Conservation (phyloP, 2,329 filamentous ascomycete species). For the Zymoseptoria passerinii region DNA sequence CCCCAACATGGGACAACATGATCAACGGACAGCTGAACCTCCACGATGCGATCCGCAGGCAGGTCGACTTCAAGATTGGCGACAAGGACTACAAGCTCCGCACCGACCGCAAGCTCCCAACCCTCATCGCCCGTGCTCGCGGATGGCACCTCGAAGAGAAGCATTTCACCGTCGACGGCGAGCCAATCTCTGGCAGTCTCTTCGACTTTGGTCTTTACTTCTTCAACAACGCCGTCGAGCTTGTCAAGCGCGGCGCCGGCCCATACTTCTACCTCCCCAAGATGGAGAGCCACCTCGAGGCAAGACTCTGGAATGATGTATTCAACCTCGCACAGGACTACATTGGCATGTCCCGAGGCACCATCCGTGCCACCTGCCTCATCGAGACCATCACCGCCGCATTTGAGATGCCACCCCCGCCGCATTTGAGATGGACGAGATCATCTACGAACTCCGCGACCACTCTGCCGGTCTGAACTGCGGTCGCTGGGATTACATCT, state of each 20-base stretch:
- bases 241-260: slow-evolving; percentile 72
- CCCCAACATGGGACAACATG: slow-evolving; percentile 99
- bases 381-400: slow-evolving; percentile 97
- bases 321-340: slow-evolving; percentile 96
- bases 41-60: slow-evolving; percentile 86
- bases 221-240: slow-evolving; percentile 86
- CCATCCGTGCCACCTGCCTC: slow-evolving; percentile 86
- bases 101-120: slow-evolving; percentile 77
- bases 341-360: slow-evolving; percentile 80
- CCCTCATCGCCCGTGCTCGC: slow-evolving; percentile 85
- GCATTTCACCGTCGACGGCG: slow-evolving; percentile 90
- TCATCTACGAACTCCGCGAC: slow-evolving; percentile 97
- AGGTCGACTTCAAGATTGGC: slow-evolving; percentile 94
- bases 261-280: slow-evolving; percentile 98
- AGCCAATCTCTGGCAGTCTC: slow-evolving; percentile 82
- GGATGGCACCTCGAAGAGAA: slow-evolving; percentile 99
- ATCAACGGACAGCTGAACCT: slow-evolving; percentile 96
- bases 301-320: slow-evolving; percentile 93
- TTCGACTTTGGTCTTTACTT: slow-evolving; percentile 99
- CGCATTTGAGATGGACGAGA: slow-evolving; percentile 99
- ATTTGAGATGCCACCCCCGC: slow-evolving; percentile 98
- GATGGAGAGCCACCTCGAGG: slow-evolving; percentile 93
- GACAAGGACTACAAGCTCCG: slow-evolving; percentile 96
- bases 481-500: slow-evolving; percentile 99
- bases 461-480: slow-evolving; percentile 96